These are phyloP conservation scores for Eucalyptus shirleyi DNA, from an alignment of 345 rosid species.

Conservation along the genomic window DNA sequence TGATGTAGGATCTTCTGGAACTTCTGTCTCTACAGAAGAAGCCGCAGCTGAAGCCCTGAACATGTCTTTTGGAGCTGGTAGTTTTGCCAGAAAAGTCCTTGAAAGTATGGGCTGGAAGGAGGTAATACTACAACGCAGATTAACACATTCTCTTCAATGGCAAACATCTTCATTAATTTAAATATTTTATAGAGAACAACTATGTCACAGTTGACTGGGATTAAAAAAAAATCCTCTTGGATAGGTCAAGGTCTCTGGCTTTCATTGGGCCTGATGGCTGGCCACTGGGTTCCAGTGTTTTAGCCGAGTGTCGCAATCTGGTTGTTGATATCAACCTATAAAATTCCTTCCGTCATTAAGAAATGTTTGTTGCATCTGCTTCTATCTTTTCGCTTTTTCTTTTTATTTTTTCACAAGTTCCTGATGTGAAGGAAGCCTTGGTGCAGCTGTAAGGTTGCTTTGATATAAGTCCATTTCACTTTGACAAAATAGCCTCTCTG, in stretches of 20 bases:
- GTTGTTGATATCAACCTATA: background rate
- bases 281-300: background rate
- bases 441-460: background rate
- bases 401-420: background rate
- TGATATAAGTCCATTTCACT: background rate
- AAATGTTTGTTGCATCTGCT: background rate
- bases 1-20: slow-evolving; percentile 8
- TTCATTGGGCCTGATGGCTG: background rate
- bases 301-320: background rate
- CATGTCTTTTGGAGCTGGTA: slow-evolving; percentile 65
- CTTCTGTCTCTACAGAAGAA: slow-evolving; percentile 24
- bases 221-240: background rate
- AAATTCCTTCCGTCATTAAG: background rate
- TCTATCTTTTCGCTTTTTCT: background rate
- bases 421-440: background rate
- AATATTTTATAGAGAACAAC: background rate
- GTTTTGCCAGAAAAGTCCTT: slow-evolving; percentile 70
- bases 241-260: background rate
- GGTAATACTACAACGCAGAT: slow-evolving; percentile 13
- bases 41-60: slow-evolving; percentile 61
- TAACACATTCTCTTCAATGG: background rate
- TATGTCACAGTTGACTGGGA: background rate
- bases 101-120: slow-evolving; percentile 91
- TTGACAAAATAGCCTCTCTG: background rate
- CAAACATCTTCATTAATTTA: background rate